Evolutionary conservation across 495 filamentous ascomycete genomes (phyloP).

Genomic region (Lepidopterella palustris): DNA sequence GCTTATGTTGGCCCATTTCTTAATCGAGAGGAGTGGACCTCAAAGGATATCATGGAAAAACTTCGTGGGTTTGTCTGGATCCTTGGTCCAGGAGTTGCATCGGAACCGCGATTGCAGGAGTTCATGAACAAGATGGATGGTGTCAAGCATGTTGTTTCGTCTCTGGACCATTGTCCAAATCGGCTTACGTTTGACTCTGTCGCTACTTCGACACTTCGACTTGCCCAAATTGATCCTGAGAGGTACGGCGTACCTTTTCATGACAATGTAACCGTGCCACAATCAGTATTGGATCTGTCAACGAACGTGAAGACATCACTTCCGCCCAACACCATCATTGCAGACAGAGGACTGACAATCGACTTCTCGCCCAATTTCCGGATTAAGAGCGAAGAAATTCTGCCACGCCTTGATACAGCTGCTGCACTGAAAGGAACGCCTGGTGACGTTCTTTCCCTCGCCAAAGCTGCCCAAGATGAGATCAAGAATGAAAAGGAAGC

Average conservation of each 20-base stretch:
- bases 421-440: conserved; percentile 33
- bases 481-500: conserved; percentile 31
- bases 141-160: conserved; percentile 69
- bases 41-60: conserved; percentile 55
- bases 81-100: conserved; percentile 58
- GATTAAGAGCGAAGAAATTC: conserved; percentile 45
- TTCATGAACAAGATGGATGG: conserved; percentile 60
- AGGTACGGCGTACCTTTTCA: conserved; percentile 61
- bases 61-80: conserved; percentile 75
- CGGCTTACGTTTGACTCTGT: conserved; percentile 58
- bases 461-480: conserved; percentile 41
- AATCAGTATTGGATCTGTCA: conserved; percentile 12
- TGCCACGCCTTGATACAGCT: conserved; percentile 49
- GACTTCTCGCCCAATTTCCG: conserved; percentile 60
- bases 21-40: conserved; percentile 64
- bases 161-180: conserved; percentile 65
- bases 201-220: conserved; percentile 54
- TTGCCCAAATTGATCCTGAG: conserved; percentile 61
- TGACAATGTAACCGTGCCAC: conserved; percentile 45
- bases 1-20: conserved; percentile 64
- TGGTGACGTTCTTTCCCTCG: conserved; percentile 47
- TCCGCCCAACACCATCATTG: conserved; percentile 22
- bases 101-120: conserved; percentile 51
- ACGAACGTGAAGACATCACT: conserved; percentile 17
- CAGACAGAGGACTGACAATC: conserved; percentile 49